Conservation (phyloP, 805 yeast species). For the Spathaspora boniae region DNA sequence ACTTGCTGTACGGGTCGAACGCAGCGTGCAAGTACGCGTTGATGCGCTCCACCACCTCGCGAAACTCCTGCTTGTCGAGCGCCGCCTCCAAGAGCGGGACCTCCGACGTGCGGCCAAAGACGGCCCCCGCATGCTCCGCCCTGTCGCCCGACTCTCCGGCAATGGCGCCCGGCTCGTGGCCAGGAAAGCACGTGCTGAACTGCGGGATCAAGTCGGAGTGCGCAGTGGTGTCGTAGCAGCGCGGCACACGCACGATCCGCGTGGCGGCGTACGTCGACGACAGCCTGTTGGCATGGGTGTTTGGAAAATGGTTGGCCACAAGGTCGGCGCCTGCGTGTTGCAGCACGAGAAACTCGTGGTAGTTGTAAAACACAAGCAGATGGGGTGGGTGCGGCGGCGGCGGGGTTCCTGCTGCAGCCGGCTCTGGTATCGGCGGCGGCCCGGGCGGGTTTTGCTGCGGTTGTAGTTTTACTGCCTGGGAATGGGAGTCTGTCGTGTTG, state of each 20-base stretch:
- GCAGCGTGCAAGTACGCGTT: slow-evolving; percentile 42
- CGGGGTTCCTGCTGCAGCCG: neutral
- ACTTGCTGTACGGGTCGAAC: slow-evolving; percentile 29
- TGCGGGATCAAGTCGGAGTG: slow-evolving; percentile 46
- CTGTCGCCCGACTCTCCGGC: slow-evolving; percentile 26
- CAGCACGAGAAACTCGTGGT: slow-evolving; percentile 52
- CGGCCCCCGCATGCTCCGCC: slow-evolving; percentile 29
- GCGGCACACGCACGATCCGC: slow-evolving; percentile 64
- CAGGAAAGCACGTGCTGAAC: slow-evolving; percentile 55
- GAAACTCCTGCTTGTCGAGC: slow-evolving; percentile 34
- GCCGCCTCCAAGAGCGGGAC: slow-evolving; percentile 40
- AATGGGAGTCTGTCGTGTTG: too few species aligned
- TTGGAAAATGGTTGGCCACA: slow-evolving; percentile 66
- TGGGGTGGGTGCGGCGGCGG: neutral
- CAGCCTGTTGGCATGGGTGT: slow-evolving; percentile 37
- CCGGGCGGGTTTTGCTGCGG: too few species aligned
- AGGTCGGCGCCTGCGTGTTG: slow-evolving; percentile 21
- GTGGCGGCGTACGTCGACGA: slow-evolving; percentile 34
- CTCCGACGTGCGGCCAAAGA: slow-evolving; percentile 51
- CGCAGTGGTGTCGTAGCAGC: slow-evolving; percentile 34
- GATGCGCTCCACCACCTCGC: slow-evolving; percentile 37
- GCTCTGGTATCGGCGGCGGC: neutral
- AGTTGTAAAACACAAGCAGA: slow-evolving; percentile 51
- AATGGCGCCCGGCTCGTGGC: slow-evolving; percentile 60
- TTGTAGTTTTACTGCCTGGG: too few species aligned